Base-by-base conservation (phyloP, 1,284 basidiomycete species). In the Ustilago cynodontis region DNA sequence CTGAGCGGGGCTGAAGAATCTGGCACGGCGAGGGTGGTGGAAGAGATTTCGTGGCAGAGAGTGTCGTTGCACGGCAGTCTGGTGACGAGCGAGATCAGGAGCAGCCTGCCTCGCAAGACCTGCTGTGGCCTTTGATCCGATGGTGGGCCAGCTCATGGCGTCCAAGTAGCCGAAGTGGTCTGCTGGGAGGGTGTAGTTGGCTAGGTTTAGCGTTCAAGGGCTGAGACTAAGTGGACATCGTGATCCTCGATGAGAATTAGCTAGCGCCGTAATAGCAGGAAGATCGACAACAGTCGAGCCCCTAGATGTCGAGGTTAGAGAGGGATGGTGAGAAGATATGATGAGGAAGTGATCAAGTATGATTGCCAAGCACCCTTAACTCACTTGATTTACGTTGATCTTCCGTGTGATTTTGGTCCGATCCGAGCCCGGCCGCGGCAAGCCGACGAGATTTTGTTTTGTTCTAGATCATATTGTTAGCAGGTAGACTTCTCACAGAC, bases 11-110 rank as follows among this genome's bases (percentile, higher is more conserved):
- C 18, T 41, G 13, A 62, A 51, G 33, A 52, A 45, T n/a, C 43
- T 47, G 1, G 66, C 59, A 18, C 71, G 55, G n/a, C 71, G 71
- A 14, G 66, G 49, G 8, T 60, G 59, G 52, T 63, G 37, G 35
- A 69, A 65, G 29, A 74, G 71, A 8, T 68, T 52, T 13, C 71
- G 62, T 8, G 71, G 71, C 43, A 62, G 39, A 16, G 71, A 65
- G 26, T 64, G 61, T 33, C 71, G 47, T 4, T 71, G 64, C 31
- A 45, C 35, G 1, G 18, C 20, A 22, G 29, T 20, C 5, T 41
- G 55, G 14, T 24, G 55, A 43, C 56, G 59, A 28, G 50, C 31
- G 2, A 29, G 29, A n/a, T 59, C 59, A 22, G 35, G 50, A 16
- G 39, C 55, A 22, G 59, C 51, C 35, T 63, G 59, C 50, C 41